Conservation (phyloP, 306 rosid species). For the Medicago ruthenica region DNA sequence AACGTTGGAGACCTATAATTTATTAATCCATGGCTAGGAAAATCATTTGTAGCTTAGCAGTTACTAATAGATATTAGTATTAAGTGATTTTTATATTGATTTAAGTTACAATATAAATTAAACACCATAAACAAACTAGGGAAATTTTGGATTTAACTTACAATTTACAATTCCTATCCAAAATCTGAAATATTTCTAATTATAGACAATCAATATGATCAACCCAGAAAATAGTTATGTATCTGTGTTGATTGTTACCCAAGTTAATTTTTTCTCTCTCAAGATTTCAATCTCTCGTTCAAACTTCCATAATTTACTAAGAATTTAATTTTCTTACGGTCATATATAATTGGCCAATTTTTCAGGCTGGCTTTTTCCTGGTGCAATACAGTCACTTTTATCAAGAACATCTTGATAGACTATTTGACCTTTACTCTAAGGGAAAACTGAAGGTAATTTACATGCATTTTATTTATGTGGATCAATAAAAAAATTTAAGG, state of each 20-base stretch:
- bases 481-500: neutral
- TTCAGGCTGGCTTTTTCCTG: slow-evolving; percentile 94
- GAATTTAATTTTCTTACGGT: slow-evolving; percentile 16
- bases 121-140: neutral
- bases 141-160: neutral
- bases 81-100: neutral
- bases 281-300: neutral
- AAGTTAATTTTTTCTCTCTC: neutral
- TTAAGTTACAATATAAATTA: neutral
- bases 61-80: neutral
- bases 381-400: slow-evolving; percentile 80
- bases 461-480: neutral
- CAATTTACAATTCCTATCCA: no score
- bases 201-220: neutral
- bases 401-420: slow-evolving; percentile 86
- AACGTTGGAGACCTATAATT: neutral
- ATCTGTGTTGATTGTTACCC: slow-evolving; percentile 4
- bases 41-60: neutral
- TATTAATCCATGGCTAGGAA: neutral
- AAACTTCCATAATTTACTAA: neutral
- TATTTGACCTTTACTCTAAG: slow-evolving; percentile 62
- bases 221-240: neutral
- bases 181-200: neutral
- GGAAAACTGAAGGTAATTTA: slow-evolving; percentile 83
- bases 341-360: slow-evolving; percentile 29